Evolutionary conservation across 257 asterid genomes (phyloP).

Genomic region (Lycium barbarum): DNA sequence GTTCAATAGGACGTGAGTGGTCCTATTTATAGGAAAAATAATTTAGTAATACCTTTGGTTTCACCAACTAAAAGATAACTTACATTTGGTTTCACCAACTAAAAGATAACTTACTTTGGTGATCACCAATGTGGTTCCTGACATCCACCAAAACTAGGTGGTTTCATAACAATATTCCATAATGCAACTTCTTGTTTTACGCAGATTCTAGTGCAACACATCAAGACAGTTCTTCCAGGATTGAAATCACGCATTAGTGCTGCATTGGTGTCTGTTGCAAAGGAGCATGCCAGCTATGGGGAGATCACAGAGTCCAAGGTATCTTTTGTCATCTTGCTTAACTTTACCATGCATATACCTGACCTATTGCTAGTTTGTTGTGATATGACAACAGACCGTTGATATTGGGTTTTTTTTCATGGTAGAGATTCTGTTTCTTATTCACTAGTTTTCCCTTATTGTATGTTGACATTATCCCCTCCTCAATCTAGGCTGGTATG

Average conservation of each 20-base stretch:
- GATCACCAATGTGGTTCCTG: too few species aligned
- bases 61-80: too few species aligned
- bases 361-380: not conserved
- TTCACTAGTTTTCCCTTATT: not conserved
- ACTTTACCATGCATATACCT: conserved; percentile 14
- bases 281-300: conserved; percentile 97
- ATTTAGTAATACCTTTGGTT: too few species aligned
- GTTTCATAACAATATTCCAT: not conserved
- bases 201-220: conserved; percentile 91
- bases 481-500: conserved; percentile 75
- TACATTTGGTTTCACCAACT: too few species aligned
- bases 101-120: too few species aligned
- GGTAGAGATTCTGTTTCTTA: not conserved
- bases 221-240: conserved; percentile 87
- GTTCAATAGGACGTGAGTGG: too few species aligned
- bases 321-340: not conserved
- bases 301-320: conserved; percentile 96
- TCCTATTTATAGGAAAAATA: too few species aligned
- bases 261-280: conserved; percentile 80
- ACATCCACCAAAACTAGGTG: too few species aligned
- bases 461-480: conserved; percentile 4
- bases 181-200: conserved; percentile 13
- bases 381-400: not conserved
- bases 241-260: conserved; percentile 86
- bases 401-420: conserved; percentile 2